Base-by-base conservation (phyloP, 345 rosid species). In the Boechera divaricarpa region DNA sequence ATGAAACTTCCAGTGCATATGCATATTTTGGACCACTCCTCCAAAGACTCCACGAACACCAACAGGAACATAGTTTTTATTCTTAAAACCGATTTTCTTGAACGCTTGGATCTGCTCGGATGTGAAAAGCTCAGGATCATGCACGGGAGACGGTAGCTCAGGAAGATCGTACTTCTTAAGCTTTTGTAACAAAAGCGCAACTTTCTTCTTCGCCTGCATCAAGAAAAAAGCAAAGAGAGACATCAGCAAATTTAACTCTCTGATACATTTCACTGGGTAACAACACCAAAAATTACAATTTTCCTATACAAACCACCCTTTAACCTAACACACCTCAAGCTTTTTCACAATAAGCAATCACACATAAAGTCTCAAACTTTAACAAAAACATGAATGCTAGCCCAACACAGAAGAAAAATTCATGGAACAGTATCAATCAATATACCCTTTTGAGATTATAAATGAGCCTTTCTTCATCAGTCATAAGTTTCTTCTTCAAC, bases 21-120 rank as follows among this genome's bases (percentile, higher is more conserved):
- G 98, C 98, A 94, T 90, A 80, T 94, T 94, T 67, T 92, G 98
- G 5, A 94, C 98, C 31, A 92, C 98, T 67, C 98, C 98, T 69
- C 98, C 97, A 82, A 94, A 94, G 67, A 94, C 98, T 60, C 98
- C 98, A 73, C 98, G 91, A 42, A 92, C 94, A 85, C 98, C 98
- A 48, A 94, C 98, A 35, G 98, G 98, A 24, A 92, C 98, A 69
- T 94, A 94, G 67, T 94, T 92, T 71, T 85, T 94, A 72, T 94
- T 94, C 83, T 77, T 90, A 76, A 90, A 90, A 59, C 98, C 98
- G 38, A 94, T 87, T 85, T 92, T 94, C 84, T 91, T 94, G 49
- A 63, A 88, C 29, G 96, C 95, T 72, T 92, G 98, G 31, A 83
- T 83, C 80, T 94, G 98, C 81, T 94, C 98, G 2, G 86, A 53